phyloP scores from a whole-genome alignment of 73 alveolate genomes.

The Durusdinium trenchii region DNA sequence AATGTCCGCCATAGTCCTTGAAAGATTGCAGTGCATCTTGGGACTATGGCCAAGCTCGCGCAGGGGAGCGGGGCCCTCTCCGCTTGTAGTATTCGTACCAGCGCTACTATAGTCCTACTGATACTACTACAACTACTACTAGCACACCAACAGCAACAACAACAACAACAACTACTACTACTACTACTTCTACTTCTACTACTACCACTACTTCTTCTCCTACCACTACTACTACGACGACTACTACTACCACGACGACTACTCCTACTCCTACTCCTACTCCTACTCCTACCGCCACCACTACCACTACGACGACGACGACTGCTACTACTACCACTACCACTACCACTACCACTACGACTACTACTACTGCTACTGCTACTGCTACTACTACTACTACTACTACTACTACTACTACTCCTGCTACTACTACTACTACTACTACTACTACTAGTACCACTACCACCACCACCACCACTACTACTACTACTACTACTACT shows the following conservation, averaged over 20 bases:
- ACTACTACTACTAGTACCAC: too few species aligned
- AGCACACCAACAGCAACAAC: neutral
- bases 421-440: neutral
- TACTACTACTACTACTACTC: neutral
- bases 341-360: neutral
- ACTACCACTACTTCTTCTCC: neutral
- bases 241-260: neutral
- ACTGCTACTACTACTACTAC: neutral
- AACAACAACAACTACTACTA: neutral
- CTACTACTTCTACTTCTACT: neutral
- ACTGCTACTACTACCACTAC: neutral
- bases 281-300: neutral
- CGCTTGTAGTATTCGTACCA: neutral
- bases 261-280: neutral
- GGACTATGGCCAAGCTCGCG: too few species aligned
- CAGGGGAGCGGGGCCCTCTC: too few species aligned
- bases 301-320: neutral
- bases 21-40: too few species aligned
- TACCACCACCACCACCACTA: too few species aligned
- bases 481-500: too few species aligned
- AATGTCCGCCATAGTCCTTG: too few species aligned
- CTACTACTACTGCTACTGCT: neutral
- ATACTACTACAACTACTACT: conserved; percentile 3
- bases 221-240: neutral
- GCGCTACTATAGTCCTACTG: neutral